These are phyloP conservation scores for Escallonia rubra DNA, from an alignment of 129 eudicot genomes.

Conservation along the genomic window DNA sequence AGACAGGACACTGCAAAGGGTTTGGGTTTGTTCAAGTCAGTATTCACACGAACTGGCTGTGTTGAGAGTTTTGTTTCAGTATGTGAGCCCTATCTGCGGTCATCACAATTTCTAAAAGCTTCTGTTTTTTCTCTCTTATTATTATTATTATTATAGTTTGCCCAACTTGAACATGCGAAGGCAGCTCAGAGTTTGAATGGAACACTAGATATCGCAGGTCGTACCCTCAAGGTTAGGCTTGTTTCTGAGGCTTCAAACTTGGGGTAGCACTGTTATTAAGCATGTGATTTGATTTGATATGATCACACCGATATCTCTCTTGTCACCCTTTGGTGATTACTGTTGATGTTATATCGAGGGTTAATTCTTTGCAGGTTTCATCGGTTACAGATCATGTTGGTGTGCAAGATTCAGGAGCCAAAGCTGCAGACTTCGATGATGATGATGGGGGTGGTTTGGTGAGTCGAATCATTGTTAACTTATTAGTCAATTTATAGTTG, in stretches of 20 bases:
- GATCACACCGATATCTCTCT: too few relatives aligned
- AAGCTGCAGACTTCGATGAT: conserved; percentile 97
- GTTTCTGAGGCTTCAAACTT: not conserved
- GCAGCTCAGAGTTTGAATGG: conserved; percentile 91
- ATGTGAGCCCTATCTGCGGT: not conserved
- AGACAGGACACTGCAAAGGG: conserved; percentile 97
- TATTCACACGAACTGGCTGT: conserved; percentile 11
- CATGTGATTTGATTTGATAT: too few relatives aligned
- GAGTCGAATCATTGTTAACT: conserved; percentile 19
- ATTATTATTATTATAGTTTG: conserved; percentile 34
- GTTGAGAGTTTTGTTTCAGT: not conserved
- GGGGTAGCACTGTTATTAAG: too few relatives aligned
- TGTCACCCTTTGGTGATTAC: not conserved
- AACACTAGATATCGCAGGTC: conserved; percentile 86
- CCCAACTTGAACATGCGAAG: conserved; percentile 85
- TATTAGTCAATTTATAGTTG: too few relatives aligned
- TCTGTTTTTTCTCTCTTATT: not conserved
- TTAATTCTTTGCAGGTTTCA: conserved; percentile 56
- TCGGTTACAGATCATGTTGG: conserved; percentile 89
- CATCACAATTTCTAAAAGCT: not conserved
- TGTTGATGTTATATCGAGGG: not conserved
- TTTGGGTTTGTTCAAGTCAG: conserved; percentile 94
- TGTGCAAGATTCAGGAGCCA: conserved; percentile 84
- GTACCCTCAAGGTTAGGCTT: conserved; percentile 65
- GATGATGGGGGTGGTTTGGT: conserved; percentile 99